Evolutionary conservation across 306 rosid species (phyloP), one percentile per base, ranked within the genome.

Genomic region (Gleditsia sinensis): DNA sequence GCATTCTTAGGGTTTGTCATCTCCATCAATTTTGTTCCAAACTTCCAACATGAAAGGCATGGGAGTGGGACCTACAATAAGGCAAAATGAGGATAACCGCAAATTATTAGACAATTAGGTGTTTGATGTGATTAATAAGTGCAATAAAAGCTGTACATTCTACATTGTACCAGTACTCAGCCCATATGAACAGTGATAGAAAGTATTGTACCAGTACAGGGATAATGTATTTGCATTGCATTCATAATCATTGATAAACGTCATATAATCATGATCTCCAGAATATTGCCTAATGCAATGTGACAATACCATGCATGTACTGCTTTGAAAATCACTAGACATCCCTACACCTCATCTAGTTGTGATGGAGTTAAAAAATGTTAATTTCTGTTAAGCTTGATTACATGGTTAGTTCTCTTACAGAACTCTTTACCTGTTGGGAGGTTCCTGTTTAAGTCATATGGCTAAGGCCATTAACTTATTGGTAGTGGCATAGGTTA

Each of bases 271-370:
- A n/a, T 25, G 65, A 67, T 46, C 16, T 64, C 11, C 16, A 67
- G 69, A 39, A 23, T n/a, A 40, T 28, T 48, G 27, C 50, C 50
- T 45, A 21, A 32, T 74, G 48, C 20, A 53, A 37, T 32, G 23
- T 61, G 45, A 70, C 43, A 60, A 73, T 45, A 33, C 43, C 32
- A 17, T 66, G 58, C 50, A 19, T 28, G 0, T 48, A 49, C 46
- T 61, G 7, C 21, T 55, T 25, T 69, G 9, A 78, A 51, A 80
- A 12, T 80, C 55, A 25, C n/a, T 37, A 14, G 16, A 16, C 79
- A 40, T 45, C 67, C 7, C 14, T 13, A 50, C 33, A 17, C 61
- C 48, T n/a, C 58, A 45, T 37, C 25, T 30, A 64, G 21, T 57
- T 48, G 57, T 27, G 64, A 28, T 30, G 7, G 40, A 34, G 51